Evolutionary conservation across 2,329 filamentous ascomycete species (phyloP), one percentile per base, ranked within the genome.

Genomic region (Beauveria sp.): DNA sequence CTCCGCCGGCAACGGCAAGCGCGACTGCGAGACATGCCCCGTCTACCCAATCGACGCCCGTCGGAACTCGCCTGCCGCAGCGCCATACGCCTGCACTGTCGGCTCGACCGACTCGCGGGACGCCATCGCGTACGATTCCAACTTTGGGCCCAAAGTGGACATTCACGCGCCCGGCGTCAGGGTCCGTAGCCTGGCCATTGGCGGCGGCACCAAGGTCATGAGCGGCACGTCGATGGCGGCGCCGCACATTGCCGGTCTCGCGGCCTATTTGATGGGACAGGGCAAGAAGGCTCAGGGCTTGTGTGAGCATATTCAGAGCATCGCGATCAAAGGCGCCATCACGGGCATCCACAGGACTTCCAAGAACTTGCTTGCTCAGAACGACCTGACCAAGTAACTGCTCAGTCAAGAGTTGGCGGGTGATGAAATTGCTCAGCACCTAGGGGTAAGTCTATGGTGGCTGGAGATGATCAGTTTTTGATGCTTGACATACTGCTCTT

Each of bases 1-100:
- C 18, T 80, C 80, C 3, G 80, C 80, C 34, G 80, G 80, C 46
- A 83, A 83, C 68, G 70, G 43, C 43, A n/a, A 20, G 18, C 2
- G 9, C 7, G 43, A 46, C 43, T 24, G 20, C 43, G 1, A 22
- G 8, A 12, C 8, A 7, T 24, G 20, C 20, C 20, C 43, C 43
- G 43, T 46, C 43, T 24, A 73, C 22, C 71, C 72, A 61, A 67
- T 65, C 34, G 71, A 80, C 62, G 78, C 79, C 1, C 68, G 71
- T 37, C 69, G 69, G 68, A 74, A 69, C 65, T 82, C 79, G 18
- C 79, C 79, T 2, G 77, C 79, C 60, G 78, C 75, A 6, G 76
- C 73, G 37, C 57, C 76, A 6, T 69, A 70, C 41, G 80, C 75
- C 53, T 76, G 80, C 67, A 83, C 80, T 5, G 79, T 83, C 50